Evolutionary conservation across 2,329 filamentous ascomycete genomes (phyloP).

Genomic region (Exophiala lecanii-corni): DNA sequence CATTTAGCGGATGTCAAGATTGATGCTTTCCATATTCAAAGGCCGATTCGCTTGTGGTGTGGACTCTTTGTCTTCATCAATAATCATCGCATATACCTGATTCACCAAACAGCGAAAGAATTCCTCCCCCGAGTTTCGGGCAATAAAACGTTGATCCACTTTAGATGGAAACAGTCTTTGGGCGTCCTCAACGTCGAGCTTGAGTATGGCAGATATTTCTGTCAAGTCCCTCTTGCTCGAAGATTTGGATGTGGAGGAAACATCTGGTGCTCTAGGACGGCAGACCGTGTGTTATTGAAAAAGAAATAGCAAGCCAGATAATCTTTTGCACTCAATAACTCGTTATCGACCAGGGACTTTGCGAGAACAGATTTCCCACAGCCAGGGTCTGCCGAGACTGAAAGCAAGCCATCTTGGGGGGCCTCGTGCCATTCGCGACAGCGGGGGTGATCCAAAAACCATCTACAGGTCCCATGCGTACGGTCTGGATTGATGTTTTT

Average conservation of each 20-base stretch:
- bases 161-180: no score
- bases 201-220: no score
- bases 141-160: no score
- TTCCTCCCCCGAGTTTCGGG: no score
- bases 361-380: constrained; percentile 40
- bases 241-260: no score
- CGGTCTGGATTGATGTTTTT: constrained; percentile 33
- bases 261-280: no score
- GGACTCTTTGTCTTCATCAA: constrained; percentile 36
- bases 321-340: constrained; percentile 19
- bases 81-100: constrained; percentile 33
- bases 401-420: constrained; percentile 30
- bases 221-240: no score
- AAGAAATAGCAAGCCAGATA: constrained; percentile 32
- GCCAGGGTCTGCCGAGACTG: constrained; percentile 39
- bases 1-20: not conserved
- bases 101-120: constrained; percentile 40
- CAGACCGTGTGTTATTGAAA: constrained; percentile 40
- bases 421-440: constrained; percentile 30
- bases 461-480: constrained; percentile 31
- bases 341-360: constrained; percentile 32
- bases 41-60: constrained; percentile 30
- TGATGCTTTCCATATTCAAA: constrained; percentile 18
- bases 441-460: constrained; percentile 28
- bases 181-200: no score